A percentile compares a stretch with the other conserved stretches of the same genome.
phyloP scores from a whole-genome alignment of 345 rosid species.

The Melaleuca quinquenervia region DNA sequence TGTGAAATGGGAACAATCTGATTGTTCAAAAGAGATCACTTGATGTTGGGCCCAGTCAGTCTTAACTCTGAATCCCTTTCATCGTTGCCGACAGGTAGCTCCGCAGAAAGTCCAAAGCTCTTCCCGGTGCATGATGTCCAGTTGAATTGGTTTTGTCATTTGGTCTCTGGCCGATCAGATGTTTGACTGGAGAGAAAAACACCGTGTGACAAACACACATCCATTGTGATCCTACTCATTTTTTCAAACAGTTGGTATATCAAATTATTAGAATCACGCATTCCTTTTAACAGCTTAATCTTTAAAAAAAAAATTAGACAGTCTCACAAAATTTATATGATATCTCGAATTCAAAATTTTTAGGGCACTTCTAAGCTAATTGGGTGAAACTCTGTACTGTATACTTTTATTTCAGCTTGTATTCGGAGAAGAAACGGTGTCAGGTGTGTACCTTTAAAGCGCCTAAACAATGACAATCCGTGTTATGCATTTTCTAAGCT shows the following conservation, averaged over 20 bases:
- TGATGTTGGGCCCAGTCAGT: too few relatives aligned
- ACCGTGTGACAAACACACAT: too few relatives aligned
- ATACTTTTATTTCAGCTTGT: not conserved
- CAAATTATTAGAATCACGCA: not conserved
- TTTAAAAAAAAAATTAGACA: not conserved
- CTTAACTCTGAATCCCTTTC: too few relatives aligned
- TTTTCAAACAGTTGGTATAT: not conserved
- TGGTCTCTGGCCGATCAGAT: too few relatives aligned
- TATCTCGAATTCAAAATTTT: not conserved
- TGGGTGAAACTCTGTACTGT: not conserved
- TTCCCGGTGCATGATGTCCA: too few relatives aligned
- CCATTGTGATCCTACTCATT: not conserved
- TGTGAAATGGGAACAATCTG: too few relatives aligned
- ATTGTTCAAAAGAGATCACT: too few relatives aligned
- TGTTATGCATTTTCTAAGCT: not conserved
- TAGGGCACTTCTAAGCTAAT: not conserved
- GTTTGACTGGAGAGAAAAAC: too few relatives aligned
- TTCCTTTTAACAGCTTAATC: accelerated
- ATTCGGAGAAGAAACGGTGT: not conserved
- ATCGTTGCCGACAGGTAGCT: too few relatives aligned
- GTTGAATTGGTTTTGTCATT: too few relatives aligned
- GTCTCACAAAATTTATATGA: not conserved
- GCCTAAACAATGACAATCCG: not conserved
- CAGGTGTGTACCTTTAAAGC: not conserved
- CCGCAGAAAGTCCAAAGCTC: too few relatives aligned